Percentiles rank a stretch among this genome's conserved stretches.
Evolutionary conservation across 1,284 basidiomycete genomes (phyloP).

Genomic region (Athelia sp.): DNA sequence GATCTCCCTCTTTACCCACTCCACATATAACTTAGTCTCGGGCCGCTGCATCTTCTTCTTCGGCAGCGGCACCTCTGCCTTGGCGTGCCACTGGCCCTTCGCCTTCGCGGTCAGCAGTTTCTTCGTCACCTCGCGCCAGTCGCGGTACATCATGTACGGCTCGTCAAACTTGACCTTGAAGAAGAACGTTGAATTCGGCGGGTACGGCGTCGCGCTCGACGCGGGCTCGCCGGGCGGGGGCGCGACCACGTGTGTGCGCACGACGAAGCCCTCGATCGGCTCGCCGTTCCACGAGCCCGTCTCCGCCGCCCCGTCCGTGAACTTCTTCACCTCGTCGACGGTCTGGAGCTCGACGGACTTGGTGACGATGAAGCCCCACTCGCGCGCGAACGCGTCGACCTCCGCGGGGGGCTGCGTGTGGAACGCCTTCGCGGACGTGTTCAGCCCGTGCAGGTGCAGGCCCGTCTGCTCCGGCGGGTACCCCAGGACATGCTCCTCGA

Average conservation of each 20-base stretch:
- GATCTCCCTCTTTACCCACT: constrained; percentile 74
- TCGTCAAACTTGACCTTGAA: constrained; percentile 99
- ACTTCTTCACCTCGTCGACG: constrained; percentile 66
- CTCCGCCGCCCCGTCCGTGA: constrained; percentile 67
- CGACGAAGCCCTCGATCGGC: constrained; percentile 94
- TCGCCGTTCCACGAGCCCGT: constrained; percentile 81
- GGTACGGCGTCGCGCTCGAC: constrained; percentile 52
- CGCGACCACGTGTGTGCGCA: constrained; percentile 66
- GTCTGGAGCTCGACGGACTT: constrained; percentile 55
- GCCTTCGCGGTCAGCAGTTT: constrained; percentile 45
- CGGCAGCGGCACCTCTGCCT: constrained; percentile 33
- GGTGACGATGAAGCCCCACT: constrained; percentile 93
- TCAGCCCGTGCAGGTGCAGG: constrained; percentile 92
- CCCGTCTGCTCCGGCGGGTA: constrained; percentile 84
- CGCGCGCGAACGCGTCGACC: constrained; percentile 78
- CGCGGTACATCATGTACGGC: constrained; percentile 97
- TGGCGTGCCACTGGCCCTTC: constrained; percentile 15
- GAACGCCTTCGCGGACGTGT: constrained; percentile 70
- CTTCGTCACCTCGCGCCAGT: constrained; percentile 95
- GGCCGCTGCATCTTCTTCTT: constrained; percentile 58
- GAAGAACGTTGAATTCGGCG: constrained; percentile 85
- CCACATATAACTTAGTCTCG: constrained; percentile 64
- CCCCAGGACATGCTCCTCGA: constrained; percentile 95
- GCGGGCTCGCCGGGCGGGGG: constrained; percentile 24
- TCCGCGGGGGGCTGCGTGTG: constrained; percentile 63